Percentiles rank a stretch among this genome's conserved stretches.
phyloP scores from a whole-genome alignment of 2,329 filamentous ascomycete species.

The Aspergillus novofumigatus region DNA sequence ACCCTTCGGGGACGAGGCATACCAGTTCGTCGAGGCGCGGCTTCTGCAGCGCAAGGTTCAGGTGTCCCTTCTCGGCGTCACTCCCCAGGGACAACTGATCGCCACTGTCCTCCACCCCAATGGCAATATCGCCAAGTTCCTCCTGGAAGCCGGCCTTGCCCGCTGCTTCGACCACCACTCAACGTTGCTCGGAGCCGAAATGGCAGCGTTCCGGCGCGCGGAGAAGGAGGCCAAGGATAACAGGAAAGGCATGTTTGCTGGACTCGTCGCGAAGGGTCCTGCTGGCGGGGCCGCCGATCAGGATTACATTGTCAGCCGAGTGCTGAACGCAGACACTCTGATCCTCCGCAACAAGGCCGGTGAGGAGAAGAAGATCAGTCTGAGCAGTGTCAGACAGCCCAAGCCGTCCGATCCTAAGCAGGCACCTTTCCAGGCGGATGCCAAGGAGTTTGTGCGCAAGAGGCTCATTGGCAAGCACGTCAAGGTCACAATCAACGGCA shows the following conservation, averaged over 20 bases:
- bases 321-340: constrained; percentile 85
- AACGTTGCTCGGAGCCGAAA: constrained; percentile 81
- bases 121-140: constrained; percentile 87
- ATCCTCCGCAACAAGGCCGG: constrained; percentile 81
- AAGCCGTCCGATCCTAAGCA: constrained; percentile 83
- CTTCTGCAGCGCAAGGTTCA: constrained; percentile 82
- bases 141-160: constrained; percentile 84
- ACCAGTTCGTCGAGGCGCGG: constrained; percentile 78
- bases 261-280: constrained; percentile 63
- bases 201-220: constrained; percentile 78
- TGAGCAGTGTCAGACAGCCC: constrained; percentile 93
- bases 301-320: constrained; percentile 79
- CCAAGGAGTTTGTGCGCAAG: constrained; percentile 94
- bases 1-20: constrained; percentile 83
- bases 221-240: constrained; percentile 79
- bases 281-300: constrained; percentile 58
- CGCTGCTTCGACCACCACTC: constrained; percentile 95
- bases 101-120: constrained; percentile 81
- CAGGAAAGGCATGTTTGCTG: constrained; percentile 75
- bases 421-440: constrained; percentile 82
- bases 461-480: constrained; percentile 95
- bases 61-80: constrained; percentile 78
- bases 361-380: constrained; percentile 79
- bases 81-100: constrained; percentile 87
- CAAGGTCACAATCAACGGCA: constrained; percentile 81